These are phyloP conservation scores for Trebouxia sp. DNA, from an alignment of 139 green algal species.

Conservation along the genomic window DNA sequence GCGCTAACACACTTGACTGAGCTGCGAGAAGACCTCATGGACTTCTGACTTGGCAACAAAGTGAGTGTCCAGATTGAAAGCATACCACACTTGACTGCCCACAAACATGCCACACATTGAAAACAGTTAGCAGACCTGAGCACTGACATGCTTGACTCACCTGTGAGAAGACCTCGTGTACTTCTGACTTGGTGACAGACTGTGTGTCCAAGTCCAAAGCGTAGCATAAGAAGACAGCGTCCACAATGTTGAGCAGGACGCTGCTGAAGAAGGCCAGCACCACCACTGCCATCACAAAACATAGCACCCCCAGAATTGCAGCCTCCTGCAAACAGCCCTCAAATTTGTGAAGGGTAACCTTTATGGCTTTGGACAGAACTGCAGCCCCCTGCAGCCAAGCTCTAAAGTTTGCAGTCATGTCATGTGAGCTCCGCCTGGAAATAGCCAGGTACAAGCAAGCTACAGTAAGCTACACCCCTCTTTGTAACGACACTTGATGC, in stretches of 20 bases:
- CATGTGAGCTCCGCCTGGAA: no score
- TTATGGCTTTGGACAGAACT: no score
- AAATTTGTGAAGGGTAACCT: no score
- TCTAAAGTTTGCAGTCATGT: no score
- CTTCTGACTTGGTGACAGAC: conserved; percentile 43
- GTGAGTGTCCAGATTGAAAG: conserved; percentile 64
- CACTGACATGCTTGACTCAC: no score
- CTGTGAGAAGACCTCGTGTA: conserved; percentile 51
- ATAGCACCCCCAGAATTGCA: conserved; percentile 47
- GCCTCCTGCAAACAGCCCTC: conserved; percentile 49
- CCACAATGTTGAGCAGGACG: conserved; percentile 70
- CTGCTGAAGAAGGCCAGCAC: conserved; percentile 66
- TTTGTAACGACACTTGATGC: no score
- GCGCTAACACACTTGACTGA: no score
- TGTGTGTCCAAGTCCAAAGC: conserved; percentile 68
- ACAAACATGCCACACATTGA: neutral
- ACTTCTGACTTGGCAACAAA: conserved; percentile 50
- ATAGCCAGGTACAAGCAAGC: no score
- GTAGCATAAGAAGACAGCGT: conserved; percentile 79
- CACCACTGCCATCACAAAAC: conserved; percentile 53
- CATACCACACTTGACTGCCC: conserved; percentile 55
- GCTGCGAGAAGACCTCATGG: conserved; percentile 44
- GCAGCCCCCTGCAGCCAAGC: no score
- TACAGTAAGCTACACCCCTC: no score
- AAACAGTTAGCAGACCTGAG: no score